Percentiles rank a stretch among this genome's conserved stretches.
Conservation (phyloP, 345 rosid species). For the Arabis hirsuta region DNA sequence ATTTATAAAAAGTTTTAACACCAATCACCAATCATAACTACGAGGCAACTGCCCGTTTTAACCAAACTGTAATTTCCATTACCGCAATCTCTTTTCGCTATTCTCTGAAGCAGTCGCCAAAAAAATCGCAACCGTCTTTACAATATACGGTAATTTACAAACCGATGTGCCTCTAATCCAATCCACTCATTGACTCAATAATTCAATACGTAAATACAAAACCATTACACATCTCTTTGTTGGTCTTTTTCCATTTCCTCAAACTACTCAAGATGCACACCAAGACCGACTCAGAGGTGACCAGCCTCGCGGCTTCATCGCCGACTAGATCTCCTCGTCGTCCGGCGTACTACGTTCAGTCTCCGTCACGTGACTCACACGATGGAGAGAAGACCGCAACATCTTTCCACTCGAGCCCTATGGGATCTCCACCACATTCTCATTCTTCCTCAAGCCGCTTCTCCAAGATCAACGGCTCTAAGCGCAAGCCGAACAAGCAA, state of each 20-base stretch:
- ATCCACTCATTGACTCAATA: constrained; percentile 1
- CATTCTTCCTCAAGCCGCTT: constrained; percentile 86
- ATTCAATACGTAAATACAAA: constrained; percentile 12
- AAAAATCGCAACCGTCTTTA: no score
- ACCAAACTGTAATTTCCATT: no score
- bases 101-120: no score
- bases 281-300: constrained; percentile 93
- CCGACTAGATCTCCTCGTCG: constrained; percentile 94
- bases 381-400: constrained; percentile 94
- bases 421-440: constrained; percentile 91
- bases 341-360: constrained; percentile 88
- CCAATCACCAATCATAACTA: no score
- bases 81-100: no score
- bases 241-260: constrained; percentile 5
- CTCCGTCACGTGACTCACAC: constrained; percentile 94
- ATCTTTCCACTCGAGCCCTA: constrained; percentile 93
- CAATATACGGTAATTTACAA: no score
- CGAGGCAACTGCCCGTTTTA: no score
- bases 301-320: constrained; percentile 82
- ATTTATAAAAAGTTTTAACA: no score
- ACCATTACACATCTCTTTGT: background rate
- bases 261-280: constrained; percentile 66
- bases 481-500: constrained; percentile 52
- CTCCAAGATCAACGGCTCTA: constrained; percentile 72
- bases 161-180: no score